Conservation (phyloP, 768 basidiomycete species). For the Lentinus tigrinus region DNA sequence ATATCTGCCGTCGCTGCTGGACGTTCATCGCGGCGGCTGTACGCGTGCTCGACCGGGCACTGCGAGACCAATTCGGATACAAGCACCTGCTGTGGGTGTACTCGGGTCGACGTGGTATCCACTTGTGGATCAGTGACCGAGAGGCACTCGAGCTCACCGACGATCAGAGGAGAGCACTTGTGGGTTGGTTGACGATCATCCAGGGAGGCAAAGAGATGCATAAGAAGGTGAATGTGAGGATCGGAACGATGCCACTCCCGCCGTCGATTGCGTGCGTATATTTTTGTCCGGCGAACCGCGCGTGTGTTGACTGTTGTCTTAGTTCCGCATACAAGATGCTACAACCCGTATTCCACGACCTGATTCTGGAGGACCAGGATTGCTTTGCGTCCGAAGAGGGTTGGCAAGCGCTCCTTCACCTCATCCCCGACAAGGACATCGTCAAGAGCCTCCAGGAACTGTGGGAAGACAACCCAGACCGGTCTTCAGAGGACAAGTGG, state of each 20-base stretch:
- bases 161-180: slow-evolving; percentile 82
- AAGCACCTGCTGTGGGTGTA: slow-evolving; percentile 94
- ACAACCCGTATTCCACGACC: slow-evolving; percentile 50
- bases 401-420: slow-evolving; percentile 69
- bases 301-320: not conserved
- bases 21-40: slow-evolving; percentile 92
- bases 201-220: slow-evolving; percentile 77
- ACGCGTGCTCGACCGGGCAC: slow-evolving; percentile 72
- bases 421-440: slow-evolving; percentile 65
- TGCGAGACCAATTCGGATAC: slow-evolving; percentile 91
- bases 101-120: slow-evolving; percentile 97
- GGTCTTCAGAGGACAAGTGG: slow-evolving; percentile 76
- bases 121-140: slow-evolving; percentile 93
- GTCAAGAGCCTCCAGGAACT: slow-evolving; percentile 47
- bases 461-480: slow-evolving; percentile 56
- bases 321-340: slow-evolving; percentile 14
- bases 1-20: slow-evolving; percentile 94
- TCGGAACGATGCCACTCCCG: slow-evolving; percentile 50
- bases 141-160: slow-evolving; percentile 89
- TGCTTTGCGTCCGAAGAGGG: slow-evolving; percentile 71
- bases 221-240: slow-evolving; percentile 79
- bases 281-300: not conserved
- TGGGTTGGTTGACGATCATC: slow-evolving; percentile 84
- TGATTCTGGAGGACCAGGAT: slow-evolving; percentile 83
- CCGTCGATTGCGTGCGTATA: slow-evolving; percentile 63